Base-by-base conservation (phyloP, 2,329 filamentous ascomycete species). In the Aspergillus pseudoglaucus region DNA sequence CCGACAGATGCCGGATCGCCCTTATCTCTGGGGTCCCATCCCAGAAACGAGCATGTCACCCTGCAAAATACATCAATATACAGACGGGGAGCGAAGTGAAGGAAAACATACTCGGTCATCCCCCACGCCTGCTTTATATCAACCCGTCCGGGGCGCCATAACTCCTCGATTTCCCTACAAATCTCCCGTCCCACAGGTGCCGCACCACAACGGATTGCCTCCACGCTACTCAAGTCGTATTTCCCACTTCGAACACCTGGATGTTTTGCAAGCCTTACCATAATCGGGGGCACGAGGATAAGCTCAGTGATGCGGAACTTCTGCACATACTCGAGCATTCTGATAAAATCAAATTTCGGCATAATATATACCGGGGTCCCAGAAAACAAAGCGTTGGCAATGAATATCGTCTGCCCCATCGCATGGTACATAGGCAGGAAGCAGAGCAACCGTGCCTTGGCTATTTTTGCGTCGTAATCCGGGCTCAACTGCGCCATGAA, bases 391-490 rank as follows among this genome's bases (percentile, higher is more conserved):
- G 77, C 76, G 47, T 75, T 79, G 43, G 83, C 80, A 59, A 84
- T 77, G 62, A 83, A 88, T 54, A 82, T 80, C 3, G 83, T 84
- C 71, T 93, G 89, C 6, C 79, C 83, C 64, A 81, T 84, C 10
- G 83, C 83, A 61, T 88, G 85, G 59, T 87, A 90, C 70, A 90
- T 81, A 0, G 89, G 89, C 17, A 93, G 72, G 64, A 89, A 87
- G 60, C 82, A 84, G 7, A 91, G 71, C 50, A 66, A 71, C 17
- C 65, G 73, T 57, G 60, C 72, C 53, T 58, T 71, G 50, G 52
- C 67, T 53, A 59, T 66, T 49, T 71, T 71, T 37, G 66, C 64
- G 42, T 74, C 67, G 54, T 75, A 77, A 2, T 81, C 73, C 0
- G 75, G 71, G n/a, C 76, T 63, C 20, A 76, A 63, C 9, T 68